A percentile compares a stretch with the other conserved stretches of the same genome.
These are phyloP conservation scores for Podaxis rugospora DNA, from an alignment of 768 basidiomycete species.

Conservation along the genomic window DNA sequence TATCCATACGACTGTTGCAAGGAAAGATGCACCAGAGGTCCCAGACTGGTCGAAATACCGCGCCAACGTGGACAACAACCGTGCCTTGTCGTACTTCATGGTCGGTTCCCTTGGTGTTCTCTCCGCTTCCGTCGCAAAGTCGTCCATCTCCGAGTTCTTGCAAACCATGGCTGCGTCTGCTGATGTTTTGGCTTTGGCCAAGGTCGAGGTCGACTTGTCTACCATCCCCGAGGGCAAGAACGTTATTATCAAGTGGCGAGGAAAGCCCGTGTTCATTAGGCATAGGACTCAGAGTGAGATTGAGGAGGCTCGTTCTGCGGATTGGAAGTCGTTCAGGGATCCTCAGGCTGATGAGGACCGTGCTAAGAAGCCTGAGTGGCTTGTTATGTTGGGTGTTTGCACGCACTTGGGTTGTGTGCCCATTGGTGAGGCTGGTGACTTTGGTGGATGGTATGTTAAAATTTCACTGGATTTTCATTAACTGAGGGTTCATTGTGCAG, in stretches of 20 bases:
- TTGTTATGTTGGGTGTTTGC: constrained; percentile 90
- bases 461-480: not conserved
- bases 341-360: constrained; percentile 88
- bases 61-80: constrained; percentile 59
- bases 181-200: constrained; percentile 96
- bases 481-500: constrained; percentile 25
- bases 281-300: constrained; percentile 92
- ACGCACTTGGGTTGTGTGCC: constrained; percentile 99
- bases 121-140: constrained; percentile 92
- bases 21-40: constrained; percentile 71
- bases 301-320: constrained; percentile 79
- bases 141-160: constrained; percentile 89
- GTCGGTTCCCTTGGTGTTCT: constrained; percentile 89
- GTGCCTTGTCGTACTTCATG: constrained; percentile 85
- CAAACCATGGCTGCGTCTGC: constrained; percentile 96
- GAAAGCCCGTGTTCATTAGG: constrained; percentile 99
- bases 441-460: constrained; percentile 83
- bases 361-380: constrained; percentile 94
- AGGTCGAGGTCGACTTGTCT: constrained; percentile 90
- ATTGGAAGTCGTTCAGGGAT: constrained; percentile 88
- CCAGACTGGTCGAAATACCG: constrained; percentile 89
- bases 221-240: constrained; percentile 97
- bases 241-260: constrained; percentile 97
- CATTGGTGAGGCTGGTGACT: constrained; percentile 96
- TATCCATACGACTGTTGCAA: constrained; percentile 70